Evolutionary conservation across 2,329 filamentous ascomycete genomes (phyloP), one percentile per base, ranked within the genome.

Genomic region (Chaetothyriales sp.): DNA sequence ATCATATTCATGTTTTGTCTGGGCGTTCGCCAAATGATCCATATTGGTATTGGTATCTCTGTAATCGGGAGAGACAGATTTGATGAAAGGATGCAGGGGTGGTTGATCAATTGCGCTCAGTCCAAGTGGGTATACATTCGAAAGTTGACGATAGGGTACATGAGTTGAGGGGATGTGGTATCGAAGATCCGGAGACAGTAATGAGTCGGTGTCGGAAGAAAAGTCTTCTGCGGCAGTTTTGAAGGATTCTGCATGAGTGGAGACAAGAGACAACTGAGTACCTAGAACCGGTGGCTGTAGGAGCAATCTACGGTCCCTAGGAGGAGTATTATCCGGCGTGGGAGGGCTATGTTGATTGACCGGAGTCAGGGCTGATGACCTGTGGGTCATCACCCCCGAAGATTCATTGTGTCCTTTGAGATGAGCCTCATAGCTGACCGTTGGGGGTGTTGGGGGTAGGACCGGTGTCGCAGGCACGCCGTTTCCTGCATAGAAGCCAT

Each of bases 271-370:
- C 8, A 73, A 67, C 55, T 77, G 77, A 29, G 76, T 77, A 19
- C 76, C 74, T 56, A 81, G 75, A 56, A 66, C 67, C 45, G 73
- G 61, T 18, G 66, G 64, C 18, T 76, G 59, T 51, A 62, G 65
- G 51, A 61, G 57, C 4, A 59, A 58, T n/a, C 65, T 61, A 20
- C 61, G 57, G 29, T 62, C 58, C 54, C 80, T 76, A 37, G 85
- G 85, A 49, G 84, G 85, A 15, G 85, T 89, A 46, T 84, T 77
- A 66, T 88, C 85, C 33, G 85, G 85, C 2, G 85, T 89, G 29
- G 83, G 84, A 52, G 51, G 58, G 57, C 52, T 66, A 60, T 51
- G 59, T 56, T 56, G 59, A 53, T 60, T 61, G 43, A 52, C 56
- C 18, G 54, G 58, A 15, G 57, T 62, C 48, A 57, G 56, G 29